These are phyloP conservation scores for Chytriomyces hyalinus DNA, from an alignment of 192 early-diverging fungal species.

Conservation along the genomic window DNA sequence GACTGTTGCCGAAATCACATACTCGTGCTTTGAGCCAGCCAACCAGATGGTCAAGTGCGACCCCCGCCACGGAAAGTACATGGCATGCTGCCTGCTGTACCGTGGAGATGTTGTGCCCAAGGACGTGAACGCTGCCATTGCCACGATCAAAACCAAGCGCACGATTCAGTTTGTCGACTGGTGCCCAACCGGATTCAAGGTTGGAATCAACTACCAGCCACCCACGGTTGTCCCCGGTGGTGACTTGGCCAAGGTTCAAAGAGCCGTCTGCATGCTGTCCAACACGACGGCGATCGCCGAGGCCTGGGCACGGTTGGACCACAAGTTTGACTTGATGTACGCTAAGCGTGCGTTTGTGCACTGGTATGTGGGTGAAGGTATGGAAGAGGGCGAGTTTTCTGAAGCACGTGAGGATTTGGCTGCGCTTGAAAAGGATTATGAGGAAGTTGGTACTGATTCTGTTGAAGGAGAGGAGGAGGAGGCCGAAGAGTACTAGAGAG, in stretches of 20 bases:
- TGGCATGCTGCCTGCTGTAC: slow-evolving; percentile 98
- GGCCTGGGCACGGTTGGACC: slow-evolving; percentile 98
- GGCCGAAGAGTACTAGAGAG: slow-evolving; percentile 57
- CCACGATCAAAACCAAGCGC: slow-evolving; percentile 85
- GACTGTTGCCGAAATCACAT: slow-evolving; percentile 79
- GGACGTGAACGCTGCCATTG: slow-evolving; percentile 89
- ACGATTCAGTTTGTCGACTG: slow-evolving; percentile 96
- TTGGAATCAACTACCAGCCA: slow-evolving; percentile 90
- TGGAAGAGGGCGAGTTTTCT: slow-evolving; percentile 99
- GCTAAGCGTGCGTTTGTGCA: slow-evolving; percentile 99
- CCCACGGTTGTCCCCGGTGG: slow-evolving; percentile 84
- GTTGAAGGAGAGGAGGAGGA: slow-evolving; percentile 83
- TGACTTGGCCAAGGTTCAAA: slow-evolving; percentile 89
- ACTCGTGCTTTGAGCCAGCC: slow-evolving; percentile 94
- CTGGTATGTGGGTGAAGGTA: slow-evolving; percentile 99
- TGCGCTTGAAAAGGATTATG: slow-evolving; percentile 99
- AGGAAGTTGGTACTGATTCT: slow-evolving; percentile 98
- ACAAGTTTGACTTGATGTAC: slow-evolving; percentile 99
- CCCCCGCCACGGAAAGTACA: slow-evolving; percentile 90
- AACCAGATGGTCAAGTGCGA: slow-evolving; percentile 66
- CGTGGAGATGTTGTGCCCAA: slow-evolving; percentile 99
- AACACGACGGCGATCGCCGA: slow-evolving; percentile 99
- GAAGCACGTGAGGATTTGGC: slow-evolving; percentile 99
- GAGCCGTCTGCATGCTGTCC: slow-evolving; percentile 96
- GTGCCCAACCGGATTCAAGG: slow-evolving; percentile 98